Evolutionary conservation across 2,329 filamentous ascomycete species (phyloP).

Genomic region (Cyphellophora attinorum): DNA sequence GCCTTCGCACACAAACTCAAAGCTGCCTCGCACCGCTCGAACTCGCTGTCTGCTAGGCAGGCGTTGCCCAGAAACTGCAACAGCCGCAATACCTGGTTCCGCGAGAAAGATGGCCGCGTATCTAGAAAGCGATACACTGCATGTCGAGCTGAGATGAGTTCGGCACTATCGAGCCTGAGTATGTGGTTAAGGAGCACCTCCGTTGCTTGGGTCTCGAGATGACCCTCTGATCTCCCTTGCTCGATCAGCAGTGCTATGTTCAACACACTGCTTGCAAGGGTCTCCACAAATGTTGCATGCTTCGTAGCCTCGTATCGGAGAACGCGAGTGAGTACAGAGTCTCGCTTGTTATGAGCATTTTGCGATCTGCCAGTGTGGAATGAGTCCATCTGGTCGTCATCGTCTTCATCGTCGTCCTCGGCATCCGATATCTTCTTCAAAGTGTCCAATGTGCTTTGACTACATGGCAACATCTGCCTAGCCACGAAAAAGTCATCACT

Average conservation of each 20-base stretch:
- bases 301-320: not conserved
- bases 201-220: not conserved
- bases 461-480: not conserved
- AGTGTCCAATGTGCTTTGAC: no score
- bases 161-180: conserved; percentile 8
- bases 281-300: not conserved
- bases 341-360: no score
- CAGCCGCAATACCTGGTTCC: conserved; percentile 30
- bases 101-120: conserved; percentile 6
- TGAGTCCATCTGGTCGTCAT: no score
- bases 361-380: no score
- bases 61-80: conserved; percentile 39
- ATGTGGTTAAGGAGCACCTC: conserved; percentile 10
- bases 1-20: conserved; percentile 58
- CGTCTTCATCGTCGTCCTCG: no score
- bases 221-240: not conserved
- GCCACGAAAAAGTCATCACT: not conserved
- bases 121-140: conserved; percentile 10
- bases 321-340: no score
- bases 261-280: not conserved
- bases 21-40: conserved; percentile 65
- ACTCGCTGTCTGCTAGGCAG: conserved; percentile 46
- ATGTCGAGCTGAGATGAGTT: conserved; percentile 9
- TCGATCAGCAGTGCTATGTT: not conserved
- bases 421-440: no score